Conservation (phyloP, 2,329 filamentous ascomycete species). For the Ophiostoma sp. region DNA sequence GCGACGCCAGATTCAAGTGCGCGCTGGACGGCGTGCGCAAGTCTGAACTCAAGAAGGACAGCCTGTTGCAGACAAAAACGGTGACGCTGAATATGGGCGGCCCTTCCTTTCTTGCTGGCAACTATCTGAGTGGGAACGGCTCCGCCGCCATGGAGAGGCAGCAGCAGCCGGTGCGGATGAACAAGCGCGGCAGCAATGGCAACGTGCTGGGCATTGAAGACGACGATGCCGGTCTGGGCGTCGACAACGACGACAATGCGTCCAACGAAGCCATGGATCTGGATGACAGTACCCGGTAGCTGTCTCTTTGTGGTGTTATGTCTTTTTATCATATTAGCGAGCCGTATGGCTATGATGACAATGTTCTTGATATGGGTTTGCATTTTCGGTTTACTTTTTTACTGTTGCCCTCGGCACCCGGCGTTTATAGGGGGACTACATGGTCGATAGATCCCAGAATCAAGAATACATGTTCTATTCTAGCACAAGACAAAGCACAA, state of each 20-base stretch:
- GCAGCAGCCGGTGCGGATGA: conserved; percentile 29
- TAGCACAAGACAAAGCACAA: background rate
- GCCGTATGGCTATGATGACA: background rate
- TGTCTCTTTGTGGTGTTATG: background rate
- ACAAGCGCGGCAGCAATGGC: conserved; percentile 35
- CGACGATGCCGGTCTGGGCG: background rate
- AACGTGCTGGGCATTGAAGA: conserved; percentile 18
- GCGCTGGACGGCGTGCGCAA: conserved; percentile 43
- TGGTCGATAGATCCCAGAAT: background rate
- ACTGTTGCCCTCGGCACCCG: background rate
- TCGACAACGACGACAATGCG: conserved; percentile 39
- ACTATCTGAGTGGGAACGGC: too few species aligned
- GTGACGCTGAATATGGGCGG: conserved; percentile 27
- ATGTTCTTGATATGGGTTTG: background rate
- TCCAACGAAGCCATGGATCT: conserved; percentile 44
- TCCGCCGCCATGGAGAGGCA: conserved; percentile 16
- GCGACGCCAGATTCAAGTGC: conserved; percentile 45
- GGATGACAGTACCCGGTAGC: conserved; percentile 33
- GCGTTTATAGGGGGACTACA: background rate
- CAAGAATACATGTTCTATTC: background rate
- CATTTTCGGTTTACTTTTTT: background rate
- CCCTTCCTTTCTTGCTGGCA: too few species aligned
- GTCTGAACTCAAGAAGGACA: conserved; percentile 20
- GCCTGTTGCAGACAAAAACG: conserved; percentile 21
- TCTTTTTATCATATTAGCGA: background rate